Evolutionary conservation across 1,139 yeast genomes (phyloP), one percentile per base, ranked within the genome.

Genomic region (Debaryomyces udenii): DNA sequence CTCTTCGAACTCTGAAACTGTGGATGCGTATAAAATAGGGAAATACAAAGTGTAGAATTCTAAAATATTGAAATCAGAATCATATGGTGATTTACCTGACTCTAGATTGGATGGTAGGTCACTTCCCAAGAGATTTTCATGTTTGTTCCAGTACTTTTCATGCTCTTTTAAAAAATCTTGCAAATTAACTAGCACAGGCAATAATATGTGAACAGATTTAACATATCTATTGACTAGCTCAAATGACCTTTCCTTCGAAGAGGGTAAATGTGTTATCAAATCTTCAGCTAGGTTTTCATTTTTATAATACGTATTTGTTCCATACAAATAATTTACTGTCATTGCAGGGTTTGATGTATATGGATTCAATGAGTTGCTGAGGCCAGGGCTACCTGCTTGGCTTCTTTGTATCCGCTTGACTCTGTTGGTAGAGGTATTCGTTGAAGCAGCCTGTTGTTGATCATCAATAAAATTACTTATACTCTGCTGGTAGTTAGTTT

Each of bases 1-100:
- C 51, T 77, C 81, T 52, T 77, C 81, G 49, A 77, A 77, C 51
- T 76, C 80, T 10, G 81, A 74, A 27, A 76, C 76, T 2, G 79
- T 71, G 3, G 81, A 72, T 2, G 81, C 81, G 52, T 76, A 77
- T 14, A 76, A 51, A 3, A 78, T 68, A 0, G 83, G 81, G 46
- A 76, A 75, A 47, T 75, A 68, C 9, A 76, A 53, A 3, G 76
- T 66, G 48, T 72, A 69, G 49, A 77, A 76, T 46, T 74, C 79
- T 38, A 75, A 52, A 35, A 61, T 56, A 46, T 70, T 62, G 45
- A 70, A 62, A 31, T 62, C 66, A 3, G 53, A 26, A 6, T 26
- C 42, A 23, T 44, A n/a, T 27, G 22, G 45, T 3, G 48, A 32
- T 24, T 43, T 44, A 16, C 48, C 43, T 36, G 57, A 42, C 2